Evolutionary conservation across 1,284 basidiomycete genomes (phyloP).

Genomic region (Chondrostereum purpureum): DNA sequence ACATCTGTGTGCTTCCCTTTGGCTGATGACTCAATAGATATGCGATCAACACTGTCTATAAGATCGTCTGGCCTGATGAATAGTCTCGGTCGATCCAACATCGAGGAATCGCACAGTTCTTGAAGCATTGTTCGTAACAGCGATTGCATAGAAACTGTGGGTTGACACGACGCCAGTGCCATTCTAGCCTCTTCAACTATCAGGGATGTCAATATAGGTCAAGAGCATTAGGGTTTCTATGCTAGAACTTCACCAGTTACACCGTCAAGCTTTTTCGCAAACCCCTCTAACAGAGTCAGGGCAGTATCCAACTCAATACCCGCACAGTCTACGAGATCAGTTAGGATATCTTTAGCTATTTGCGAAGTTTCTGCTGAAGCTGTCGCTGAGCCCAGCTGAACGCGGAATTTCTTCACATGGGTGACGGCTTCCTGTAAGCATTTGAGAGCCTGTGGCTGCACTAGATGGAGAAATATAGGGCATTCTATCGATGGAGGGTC

Average conservation of each 20-base stretch:
- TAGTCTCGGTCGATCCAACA: slow-evolving; percentile 54
- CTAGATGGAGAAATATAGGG: slow-evolving; percentile 48
- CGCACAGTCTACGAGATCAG: slow-evolving; percentile 56
- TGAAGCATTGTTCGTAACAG: slow-evolving; percentile 37
- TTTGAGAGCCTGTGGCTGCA: slow-evolving; percentile 52
- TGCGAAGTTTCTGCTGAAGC: slow-evolving; percentile 53
- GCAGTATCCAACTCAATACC: slow-evolving; percentile 53
- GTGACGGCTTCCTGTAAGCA: slow-evolving; percentile 40
- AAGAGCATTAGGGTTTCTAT: too few relatives aligned
- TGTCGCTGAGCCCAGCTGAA: slow-evolving; percentile 41
- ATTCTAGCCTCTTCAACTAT: slow-evolving; percentile 42
- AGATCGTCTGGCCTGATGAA: slow-evolving; percentile 68
- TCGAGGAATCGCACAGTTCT: slow-evolving; percentile 38
- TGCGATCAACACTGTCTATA: slow-evolving; percentile 45
- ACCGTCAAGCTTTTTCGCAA: slow-evolving; percentile 26
- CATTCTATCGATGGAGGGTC: slow-evolving; percentile 10
- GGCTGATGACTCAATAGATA: slow-evolving; percentile 26
- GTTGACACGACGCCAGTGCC: slow-evolving; percentile 50
- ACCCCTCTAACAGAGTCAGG: slow-evolving; percentile 35
- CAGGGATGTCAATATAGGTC: too few relatives aligned
- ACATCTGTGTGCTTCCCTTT: slow-evolving; percentile 51
- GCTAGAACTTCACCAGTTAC: not conserved
- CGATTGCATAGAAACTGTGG: slow-evolving; percentile 35
- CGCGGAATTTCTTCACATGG: slow-evolving; percentile 54
- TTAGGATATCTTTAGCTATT: slow-evolving; percentile 53